These are phyloP conservation scores for Populus deltoides DNA, from an alignment of 345 rosid genomes.

Conservation along the genomic window DNA sequence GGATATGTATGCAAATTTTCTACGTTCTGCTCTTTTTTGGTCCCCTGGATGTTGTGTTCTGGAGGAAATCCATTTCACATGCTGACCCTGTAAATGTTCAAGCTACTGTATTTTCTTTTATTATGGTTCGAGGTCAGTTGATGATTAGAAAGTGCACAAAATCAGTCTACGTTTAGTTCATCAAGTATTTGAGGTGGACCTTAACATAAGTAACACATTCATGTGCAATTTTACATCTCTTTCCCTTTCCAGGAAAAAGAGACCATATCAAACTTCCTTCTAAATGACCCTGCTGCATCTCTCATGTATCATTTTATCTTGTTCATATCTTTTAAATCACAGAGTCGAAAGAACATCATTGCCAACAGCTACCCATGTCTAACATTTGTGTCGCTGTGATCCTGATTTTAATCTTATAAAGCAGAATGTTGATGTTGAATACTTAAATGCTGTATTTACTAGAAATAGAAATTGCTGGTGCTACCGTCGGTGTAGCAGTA, in stretches of 20 bases:
- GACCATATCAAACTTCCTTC: not conserved
- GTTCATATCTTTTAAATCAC: not conserved
- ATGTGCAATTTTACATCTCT: not conserved
- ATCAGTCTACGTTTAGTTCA: not conserved
- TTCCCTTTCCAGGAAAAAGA: not conserved
- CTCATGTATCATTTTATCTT: not conserved
- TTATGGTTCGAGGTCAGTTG: not conserved
- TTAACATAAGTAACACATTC: not conserved
- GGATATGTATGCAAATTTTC: not conserved
- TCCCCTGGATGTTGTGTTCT: not conserved
- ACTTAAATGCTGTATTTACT: not conserved
- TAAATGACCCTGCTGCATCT: not conserved
- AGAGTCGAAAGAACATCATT: not conserved
- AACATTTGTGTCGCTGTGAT: not conserved
- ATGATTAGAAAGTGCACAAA: not conserved
- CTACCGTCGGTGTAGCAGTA: not conserved
- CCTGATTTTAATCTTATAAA: not conserved
- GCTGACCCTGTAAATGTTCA: constrained; percentile 3
- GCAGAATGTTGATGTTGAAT: not conserved
- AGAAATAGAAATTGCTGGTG: not conserved
- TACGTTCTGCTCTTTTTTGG: not conserved
- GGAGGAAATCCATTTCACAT: not conserved
- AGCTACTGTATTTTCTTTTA: not conserved
- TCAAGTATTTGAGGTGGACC: not conserved
- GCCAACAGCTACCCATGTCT: not conserved